Evolutionary conservation across 495 filamentous ascomycete species (phyloP).

Genomic region (Lasiosphaeris hirsuta): DNA sequence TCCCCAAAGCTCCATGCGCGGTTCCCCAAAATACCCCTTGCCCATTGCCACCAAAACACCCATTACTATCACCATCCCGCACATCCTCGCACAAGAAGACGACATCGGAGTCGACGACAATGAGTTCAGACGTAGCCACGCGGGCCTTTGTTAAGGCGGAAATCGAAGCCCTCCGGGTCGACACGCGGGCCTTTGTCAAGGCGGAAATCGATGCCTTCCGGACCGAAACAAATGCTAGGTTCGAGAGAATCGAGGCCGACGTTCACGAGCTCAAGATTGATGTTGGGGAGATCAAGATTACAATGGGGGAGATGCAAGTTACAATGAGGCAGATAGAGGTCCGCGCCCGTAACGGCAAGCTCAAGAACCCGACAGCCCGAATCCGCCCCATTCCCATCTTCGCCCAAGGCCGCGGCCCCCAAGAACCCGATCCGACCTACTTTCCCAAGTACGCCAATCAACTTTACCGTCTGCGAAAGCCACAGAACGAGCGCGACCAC

Average conservation of each 20-base stretch:
- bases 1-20: not conserved
- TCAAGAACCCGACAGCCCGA: not conserved
- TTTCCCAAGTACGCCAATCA: conserved; percentile 3
- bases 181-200: not conserved
- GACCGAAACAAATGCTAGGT: not conserved
- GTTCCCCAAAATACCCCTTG: not conserved
- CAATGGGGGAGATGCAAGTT: not conserved
- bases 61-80: not conserved
- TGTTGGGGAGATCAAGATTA: not conserved
- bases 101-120: not conserved
- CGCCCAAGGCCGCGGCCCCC: not conserved
- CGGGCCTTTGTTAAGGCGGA: conserved; percentile 1
- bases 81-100: conserved; percentile 2
- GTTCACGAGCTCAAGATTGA: not conserved
- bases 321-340: not conserved
- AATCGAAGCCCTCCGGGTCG: not conserved
- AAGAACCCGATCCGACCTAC: conserved; percentile 3
- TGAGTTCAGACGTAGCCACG: not conserved
- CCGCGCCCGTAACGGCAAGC: not conserved
- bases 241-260: not conserved
- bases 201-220: conserved; percentile 3
- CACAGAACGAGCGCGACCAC: not conserved
- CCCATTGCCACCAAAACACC: not conserved
- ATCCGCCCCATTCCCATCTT: conserved; percentile 2
- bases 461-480: conserved; percentile 1